A percentile compares a stretch with the other conserved stretches of the same genome.
These are phyloP conservation scores for Clonostachys rosea DNA, from an alignment of 2,329 filamentous ascomycete genomes.

Conservation along the genomic window DNA sequence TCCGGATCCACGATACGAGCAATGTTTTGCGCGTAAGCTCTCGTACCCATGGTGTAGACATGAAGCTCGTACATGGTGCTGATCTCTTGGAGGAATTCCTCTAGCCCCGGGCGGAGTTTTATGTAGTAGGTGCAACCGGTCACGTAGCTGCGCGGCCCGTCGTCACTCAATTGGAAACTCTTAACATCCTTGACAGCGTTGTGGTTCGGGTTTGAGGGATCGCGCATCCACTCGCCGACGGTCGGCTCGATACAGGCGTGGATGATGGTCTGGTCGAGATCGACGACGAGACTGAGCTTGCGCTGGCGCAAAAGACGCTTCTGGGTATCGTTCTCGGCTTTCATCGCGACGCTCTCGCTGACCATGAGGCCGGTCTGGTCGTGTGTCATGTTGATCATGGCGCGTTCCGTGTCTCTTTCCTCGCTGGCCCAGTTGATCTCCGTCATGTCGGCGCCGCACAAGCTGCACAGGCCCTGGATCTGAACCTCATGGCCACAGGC, in stretches of 20 bases:
- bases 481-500: slow-evolving; percentile 88
- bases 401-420: slow-evolving; percentile 73
- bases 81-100: slow-evolving; percentile 73
- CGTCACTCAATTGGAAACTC: slow-evolving; percentile 84
- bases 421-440: slow-evolving; percentile 82
- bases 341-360: slow-evolving; percentile 74
- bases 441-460: slow-evolving; percentile 96
- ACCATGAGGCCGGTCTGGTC: slow-evolving; percentile 85
- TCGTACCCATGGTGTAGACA: slow-evolving; percentile 98
- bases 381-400: slow-evolving; percentile 92
- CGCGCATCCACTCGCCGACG: slow-evolving; percentile 89
- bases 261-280: slow-evolving; percentile 97
- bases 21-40: slow-evolving; percentile 91
- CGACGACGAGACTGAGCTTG: slow-evolving; percentile 90
- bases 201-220: slow-evolving; percentile 85
- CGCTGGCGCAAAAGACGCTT: slow-evolving; percentile 72
- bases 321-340: slow-evolving; percentile 83
- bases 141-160: slow-evolving; percentile 65
- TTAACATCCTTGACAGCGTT: slow-evolving; percentile 84
- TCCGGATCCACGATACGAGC: slow-evolving; percentile 90
- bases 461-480: slow-evolving; percentile 83
- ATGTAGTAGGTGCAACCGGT: slow-evolving; percentile 95
- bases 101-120: slow-evolving; percentile 86
- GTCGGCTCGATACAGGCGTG: slow-evolving; percentile 97
- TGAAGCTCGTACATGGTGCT: slow-evolving; percentile 87